phyloP scores from a whole-genome alignment of 2,329 filamentous ascomycete genomes.

The Arthrobotrys musiformis region DNA sequence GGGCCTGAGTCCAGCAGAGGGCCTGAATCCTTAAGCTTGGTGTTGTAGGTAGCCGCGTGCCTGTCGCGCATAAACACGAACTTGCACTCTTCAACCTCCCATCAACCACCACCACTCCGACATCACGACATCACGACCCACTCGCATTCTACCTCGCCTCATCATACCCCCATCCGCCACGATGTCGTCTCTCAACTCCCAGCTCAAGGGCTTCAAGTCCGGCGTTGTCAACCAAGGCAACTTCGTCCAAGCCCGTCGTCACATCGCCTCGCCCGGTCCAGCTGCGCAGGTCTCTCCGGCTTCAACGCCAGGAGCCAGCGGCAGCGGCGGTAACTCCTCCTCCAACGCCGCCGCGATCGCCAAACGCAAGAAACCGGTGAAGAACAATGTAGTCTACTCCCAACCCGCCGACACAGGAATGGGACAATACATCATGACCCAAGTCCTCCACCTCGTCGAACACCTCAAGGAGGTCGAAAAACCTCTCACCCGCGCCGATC shows the following conservation, averaged over 20 bases:
- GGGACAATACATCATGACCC: slow-evolving; percentile 83
- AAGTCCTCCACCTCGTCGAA: slow-evolving; percentile 86
- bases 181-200: slow-evolving; percentile 51
- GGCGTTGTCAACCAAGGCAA: slow-evolving; percentile 47
- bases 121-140: too few relatives aligned
- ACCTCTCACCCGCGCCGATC: slow-evolving; percentile 63
- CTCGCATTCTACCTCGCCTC: not conserved
- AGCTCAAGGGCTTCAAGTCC: slow-evolving; percentile 52
- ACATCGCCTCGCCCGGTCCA: slow-evolving; percentile 46
- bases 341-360: slow-evolving; percentile 12
- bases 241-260: slow-evolving; percentile 51
- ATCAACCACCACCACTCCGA: not conserved
- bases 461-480: slow-evolving; percentile 79
- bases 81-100: not conserved
- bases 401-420: slow-evolving; percentile 77
- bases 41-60: slow-evolving; percentile 20
- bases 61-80: slow-evolving; percentile 29
- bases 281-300: slow-evolving; percentile 36
- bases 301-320: slow-evolving; percentile 40
- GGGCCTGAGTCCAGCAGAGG: not conserved
- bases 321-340: not conserved
- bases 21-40: slow-evolving; percentile 3
- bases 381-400: slow-evolving; percentile 70
- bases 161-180: not conserved
- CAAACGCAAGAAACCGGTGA: slow-evolving; percentile 47